Percentiles rank a stretch among this genome's conserved stretches.
phyloP scores from a whole-genome alignment of 2,329 filamentous ascomycete species.

The Trichoderma arundinaceum region DNA sequence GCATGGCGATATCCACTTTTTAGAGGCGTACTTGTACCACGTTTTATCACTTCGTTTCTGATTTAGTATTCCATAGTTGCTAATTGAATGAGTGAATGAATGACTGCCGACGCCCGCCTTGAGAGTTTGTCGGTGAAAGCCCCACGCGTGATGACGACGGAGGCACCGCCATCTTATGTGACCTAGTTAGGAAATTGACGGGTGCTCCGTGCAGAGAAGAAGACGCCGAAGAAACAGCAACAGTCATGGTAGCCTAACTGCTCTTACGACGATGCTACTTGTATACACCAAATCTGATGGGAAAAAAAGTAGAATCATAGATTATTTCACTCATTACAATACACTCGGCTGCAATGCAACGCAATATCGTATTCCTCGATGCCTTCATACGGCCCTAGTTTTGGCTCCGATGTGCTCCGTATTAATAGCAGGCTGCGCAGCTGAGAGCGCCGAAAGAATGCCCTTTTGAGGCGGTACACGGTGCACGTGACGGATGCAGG shows the following conservation, averaged over 20 bases:
- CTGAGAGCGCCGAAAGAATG: background rate
- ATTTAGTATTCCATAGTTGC: background rate
- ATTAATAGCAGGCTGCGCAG: background rate
- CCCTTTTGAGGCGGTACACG: background rate
- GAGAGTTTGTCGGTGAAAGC: conserved; percentile 6
- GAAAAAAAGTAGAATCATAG: background rate
- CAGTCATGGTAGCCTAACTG: too few relatives aligned
- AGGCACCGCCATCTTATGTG: background rate
- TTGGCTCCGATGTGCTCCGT: conserved; percentile 16
- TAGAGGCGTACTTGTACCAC: conserved; percentile 6
- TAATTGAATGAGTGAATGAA: conserved; percentile 11
- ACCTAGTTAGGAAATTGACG: conserved; percentile 10
- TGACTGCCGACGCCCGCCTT: background rate
- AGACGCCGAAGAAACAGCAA: background rate
- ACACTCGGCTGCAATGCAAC: background rate
- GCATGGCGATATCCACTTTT: conserved; percentile 31
- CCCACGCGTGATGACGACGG: background rate
- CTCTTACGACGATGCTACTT: too few relatives aligned
- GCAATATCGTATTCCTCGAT: background rate
- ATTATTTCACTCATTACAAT: background rate
- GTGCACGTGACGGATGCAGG: conserved; percentile 39
- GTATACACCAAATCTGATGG: background rate
- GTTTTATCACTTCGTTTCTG: conserved; percentile 1
- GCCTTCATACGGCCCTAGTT: background rate
- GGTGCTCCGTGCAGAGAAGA: background rate